Percentiles rank a stretch among this genome's conserved stretches.
phyloP scores from a whole-genome alignment of 2,329 filamentous ascomycete species.

The Dothidotthia symphoricarpi region DNA sequence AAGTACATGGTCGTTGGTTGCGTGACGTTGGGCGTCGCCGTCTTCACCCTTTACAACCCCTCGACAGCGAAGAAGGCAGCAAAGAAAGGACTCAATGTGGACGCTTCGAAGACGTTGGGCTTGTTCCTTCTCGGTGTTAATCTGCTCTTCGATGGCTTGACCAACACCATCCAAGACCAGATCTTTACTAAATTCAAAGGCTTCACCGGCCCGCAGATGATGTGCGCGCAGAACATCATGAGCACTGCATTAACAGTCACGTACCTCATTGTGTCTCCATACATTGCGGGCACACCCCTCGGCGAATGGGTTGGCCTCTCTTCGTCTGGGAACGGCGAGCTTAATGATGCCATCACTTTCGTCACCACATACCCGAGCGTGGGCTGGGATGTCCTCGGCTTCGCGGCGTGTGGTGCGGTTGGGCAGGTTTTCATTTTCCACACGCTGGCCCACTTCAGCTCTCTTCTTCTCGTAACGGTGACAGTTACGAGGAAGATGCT shows the following conservation, averaged over 20 bases:
- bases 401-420: conserved; percentile 84
- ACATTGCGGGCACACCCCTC: conserved; percentile 62
- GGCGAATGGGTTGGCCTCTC: conserved; percentile 46
- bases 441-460: conserved; percentile 88
- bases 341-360: conserved; percentile 76
- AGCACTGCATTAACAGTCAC: conserved; percentile 71
- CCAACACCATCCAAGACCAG: conserved; percentile 94
- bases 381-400: conserved; percentile 83
- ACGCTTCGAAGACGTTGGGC: conserved; percentile 68
- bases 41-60: conserved; percentile 85
- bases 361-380: conserved; percentile 76
- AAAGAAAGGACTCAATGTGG: conserved; percentile 57
- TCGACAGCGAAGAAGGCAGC: conserved; percentile 40
- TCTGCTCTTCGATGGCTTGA: conserved; percentile 90
- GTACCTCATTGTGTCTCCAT: conserved; percentile 78
- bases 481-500: conserved; percentile 99
- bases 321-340: conserved; percentile 61
- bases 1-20: conserved; percentile 93
- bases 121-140: conserved; percentile 83
- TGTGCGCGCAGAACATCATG: conserved; percentile 95
- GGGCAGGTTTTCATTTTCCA: conserved; percentile 97
- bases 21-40: conserved; percentile 87
- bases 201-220: conserved; percentile 95
- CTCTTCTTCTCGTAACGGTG: conserved; percentile 87
- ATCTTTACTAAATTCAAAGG: conserved; percentile 76